phyloP scores from a whole-genome alignment of 2,329 filamentous ascomycete species.

The Colletotrichum musicola region DNA sequence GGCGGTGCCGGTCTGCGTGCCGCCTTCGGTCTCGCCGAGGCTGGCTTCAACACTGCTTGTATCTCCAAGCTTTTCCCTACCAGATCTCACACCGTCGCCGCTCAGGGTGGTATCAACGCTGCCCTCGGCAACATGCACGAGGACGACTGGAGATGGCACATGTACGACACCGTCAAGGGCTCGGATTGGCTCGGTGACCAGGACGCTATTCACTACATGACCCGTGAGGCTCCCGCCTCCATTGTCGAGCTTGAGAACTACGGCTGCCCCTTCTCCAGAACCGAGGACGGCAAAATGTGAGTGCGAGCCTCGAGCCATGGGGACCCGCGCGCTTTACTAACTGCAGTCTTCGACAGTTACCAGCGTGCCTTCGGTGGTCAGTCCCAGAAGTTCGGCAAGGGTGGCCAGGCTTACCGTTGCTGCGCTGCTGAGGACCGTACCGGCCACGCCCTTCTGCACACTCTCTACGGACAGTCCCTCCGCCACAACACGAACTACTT shows the following conservation, averaged over 20 bases:
- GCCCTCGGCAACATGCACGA: slow-evolving; percentile 96
- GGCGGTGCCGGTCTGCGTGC: slow-evolving; percentile 86
- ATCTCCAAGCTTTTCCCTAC: slow-evolving; percentile 91
- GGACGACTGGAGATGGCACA: slow-evolving; percentile 99
- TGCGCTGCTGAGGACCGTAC: slow-evolving; percentile 97
- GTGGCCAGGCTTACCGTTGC: slow-evolving; percentile 97
- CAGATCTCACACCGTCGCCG: slow-evolving; percentile 85
- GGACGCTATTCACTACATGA: slow-evolving; percentile 99
- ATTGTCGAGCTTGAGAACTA: slow-evolving; percentile 98
- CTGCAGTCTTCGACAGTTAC: slow-evolving; percentile 69
- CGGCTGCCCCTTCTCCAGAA: slow-evolving; percentile 96
- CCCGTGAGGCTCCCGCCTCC: slow-evolving; percentile 88
- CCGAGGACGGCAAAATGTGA: slow-evolving; percentile 94
- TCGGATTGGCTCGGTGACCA: slow-evolving; percentile 98
- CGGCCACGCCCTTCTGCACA: slow-evolving; percentile 97
- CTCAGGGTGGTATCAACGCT: slow-evolving; percentile 88
- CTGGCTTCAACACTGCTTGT: slow-evolving; percentile 90
- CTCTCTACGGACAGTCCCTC: slow-evolving; percentile 96
- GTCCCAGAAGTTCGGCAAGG: slow-evolving; percentile 94
- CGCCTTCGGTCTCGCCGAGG: slow-evolving; percentile 87
- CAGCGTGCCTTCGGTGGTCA: slow-evolving; percentile 99
- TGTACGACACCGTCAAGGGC: slow-evolving; percentile 99
- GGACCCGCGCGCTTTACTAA: slow-evolving; percentile 40
- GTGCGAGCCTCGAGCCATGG: slow-evolving; percentile 44
- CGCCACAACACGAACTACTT: slow-evolving; percentile 99